Evolutionary conservation across 371 early-diverging fungal genomes (phyloP).

Genomic region (Mortierella sp.): DNA sequence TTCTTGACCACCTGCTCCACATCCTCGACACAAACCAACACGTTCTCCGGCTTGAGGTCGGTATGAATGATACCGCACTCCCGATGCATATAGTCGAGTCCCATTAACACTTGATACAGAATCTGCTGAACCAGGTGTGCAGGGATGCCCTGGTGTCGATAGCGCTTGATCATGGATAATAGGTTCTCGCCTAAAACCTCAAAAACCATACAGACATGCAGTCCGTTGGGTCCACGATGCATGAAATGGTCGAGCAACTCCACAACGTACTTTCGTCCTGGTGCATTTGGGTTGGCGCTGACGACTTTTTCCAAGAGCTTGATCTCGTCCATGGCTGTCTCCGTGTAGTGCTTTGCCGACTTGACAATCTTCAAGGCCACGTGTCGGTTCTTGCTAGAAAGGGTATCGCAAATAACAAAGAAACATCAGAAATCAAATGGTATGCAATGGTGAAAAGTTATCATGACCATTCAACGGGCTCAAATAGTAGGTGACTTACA

Average conservation of each 20-base stretch:
- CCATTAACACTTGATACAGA: slow-evolving; percentile 88
- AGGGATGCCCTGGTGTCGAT: slow-evolving; percentile 90
- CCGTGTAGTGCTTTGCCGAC: slow-evolving; percentile 95
- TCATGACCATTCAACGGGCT: too few relatives aligned
- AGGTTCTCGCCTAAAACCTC: slow-evolving; percentile 98
- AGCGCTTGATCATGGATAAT: slow-evolving; percentile 83
- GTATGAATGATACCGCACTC: slow-evolving; percentile 99
- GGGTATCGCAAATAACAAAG: neutral
- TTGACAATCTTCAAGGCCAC: slow-evolving; percentile 98
- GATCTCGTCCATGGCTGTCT: slow-evolving; percentile 97
- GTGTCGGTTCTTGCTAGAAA: slow-evolving; percentile 75
- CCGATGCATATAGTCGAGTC: slow-evolving; percentile 94
- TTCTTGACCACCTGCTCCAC: slow-evolving; percentile 77
- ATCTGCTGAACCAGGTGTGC: slow-evolving; percentile 89
- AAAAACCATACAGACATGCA: slow-evolving; percentile 97
- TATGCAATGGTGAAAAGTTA: neutral
- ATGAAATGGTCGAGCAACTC: slow-evolving; percentile 92
- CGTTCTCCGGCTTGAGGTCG: slow-evolving; percentile 98
- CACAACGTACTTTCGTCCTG: slow-evolving; percentile 82
- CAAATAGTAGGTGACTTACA: slow-evolving; percentile 61
- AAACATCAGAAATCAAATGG: neutral
- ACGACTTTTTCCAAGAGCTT: slow-evolving; percentile 87
- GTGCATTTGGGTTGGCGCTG: slow-evolving; percentile 71
- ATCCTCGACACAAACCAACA: slow-evolving; percentile 90
- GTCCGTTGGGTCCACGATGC: slow-evolving; percentile 92